Percentiles rank a stretch among this genome's conserved stretches.
phyloP scores from a whole-genome alignment of 768 basidiomycete species.

The Russula emetica region DNA sequence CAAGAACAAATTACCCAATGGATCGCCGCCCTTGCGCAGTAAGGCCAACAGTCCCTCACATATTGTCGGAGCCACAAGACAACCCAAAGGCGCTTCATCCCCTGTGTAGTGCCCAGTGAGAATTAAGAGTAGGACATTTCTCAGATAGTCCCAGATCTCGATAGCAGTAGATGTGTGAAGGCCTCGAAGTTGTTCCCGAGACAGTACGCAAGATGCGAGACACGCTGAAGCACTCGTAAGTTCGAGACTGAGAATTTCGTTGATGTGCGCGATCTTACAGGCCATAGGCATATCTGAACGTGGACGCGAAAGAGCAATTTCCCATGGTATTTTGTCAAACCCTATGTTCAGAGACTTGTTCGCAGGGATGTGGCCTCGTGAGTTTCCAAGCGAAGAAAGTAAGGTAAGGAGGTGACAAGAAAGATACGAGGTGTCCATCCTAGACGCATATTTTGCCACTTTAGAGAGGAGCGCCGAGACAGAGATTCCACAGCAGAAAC shows the following conservation, averaged over 20 bases:
- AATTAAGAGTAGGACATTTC: constrained; percentile 47
- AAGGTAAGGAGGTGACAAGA: constrained; percentile 12
- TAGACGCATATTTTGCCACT: not conserved
- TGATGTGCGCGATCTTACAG: constrained; percentile 36
- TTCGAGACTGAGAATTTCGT: not conserved
- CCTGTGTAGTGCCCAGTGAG: constrained; percentile 42
- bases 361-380: not conserved
- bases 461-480: constrained; percentile 7
- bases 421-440: constrained; percentile 2
- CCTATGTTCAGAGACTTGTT: not conserved
- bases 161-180: constrained; percentile 40
- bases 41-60: constrained; percentile 48
- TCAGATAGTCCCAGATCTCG: constrained; percentile 54
- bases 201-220: constrained; percentile 36
- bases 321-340: constrained; percentile 5
- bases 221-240: constrained; percentile 20
- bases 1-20: constrained; percentile 21
- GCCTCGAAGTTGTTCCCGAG: constrained; percentile 25
- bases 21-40: constrained; percentile 22
- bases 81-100: constrained; percentile 48
- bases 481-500: not conserved
- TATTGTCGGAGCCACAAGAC: constrained; percentile 47
- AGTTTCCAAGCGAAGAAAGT: not conserved
- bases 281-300: constrained; percentile 38
- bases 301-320: constrained; percentile 21